Conservation (phyloP, 352 stramenopile species). For the Phytophthora lateralis region DNA sequence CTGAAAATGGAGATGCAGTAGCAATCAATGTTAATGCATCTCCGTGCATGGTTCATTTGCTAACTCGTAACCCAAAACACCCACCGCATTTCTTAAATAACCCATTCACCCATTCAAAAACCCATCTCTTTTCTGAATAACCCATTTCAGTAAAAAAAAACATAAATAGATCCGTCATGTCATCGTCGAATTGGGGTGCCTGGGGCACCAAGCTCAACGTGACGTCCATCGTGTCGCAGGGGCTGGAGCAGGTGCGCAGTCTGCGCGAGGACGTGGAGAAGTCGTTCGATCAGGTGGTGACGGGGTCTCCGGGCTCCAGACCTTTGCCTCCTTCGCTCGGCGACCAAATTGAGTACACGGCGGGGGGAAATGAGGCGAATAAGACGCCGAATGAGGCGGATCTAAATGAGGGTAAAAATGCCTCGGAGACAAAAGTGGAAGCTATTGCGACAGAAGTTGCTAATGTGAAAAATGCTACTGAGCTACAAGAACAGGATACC, state of each 20-base stretch:
- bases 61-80: no score
- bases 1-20: background rate
- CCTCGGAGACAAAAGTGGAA: background rate
- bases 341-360: conserved; percentile 9
- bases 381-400: background rate
- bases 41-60: no score
- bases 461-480: background rate
- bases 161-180: conserved; percentile 1
- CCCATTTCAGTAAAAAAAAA: no score
- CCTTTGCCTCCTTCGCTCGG: background rate
- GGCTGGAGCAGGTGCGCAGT: conserved; percentile 82
- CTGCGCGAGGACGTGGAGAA: conserved; percentile 89
- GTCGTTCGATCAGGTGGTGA: conserved; percentile 85
- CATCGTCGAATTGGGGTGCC: conserved; percentile 48
- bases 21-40: no score
- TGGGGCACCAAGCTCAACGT: conserved; percentile 81
- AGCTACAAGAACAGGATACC: conserved; percentile 3
- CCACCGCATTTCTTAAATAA: no score
- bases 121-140: no score
- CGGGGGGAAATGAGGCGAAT: conserved; percentile 3
- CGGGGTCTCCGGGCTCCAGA: conserved; percentile 26
- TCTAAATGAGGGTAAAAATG: conserved; percentile 11
- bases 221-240: conserved; percentile 83
- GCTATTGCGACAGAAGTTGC: background rate
- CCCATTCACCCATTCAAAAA: no score